Percentiles rank a stretch among this genome's conserved stretches.
These are phyloP conservation scores for Leptoxyphium fumago DNA, from an alignment of 2,329 filamentous ascomycete species.

Conservation along the genomic window DNA sequence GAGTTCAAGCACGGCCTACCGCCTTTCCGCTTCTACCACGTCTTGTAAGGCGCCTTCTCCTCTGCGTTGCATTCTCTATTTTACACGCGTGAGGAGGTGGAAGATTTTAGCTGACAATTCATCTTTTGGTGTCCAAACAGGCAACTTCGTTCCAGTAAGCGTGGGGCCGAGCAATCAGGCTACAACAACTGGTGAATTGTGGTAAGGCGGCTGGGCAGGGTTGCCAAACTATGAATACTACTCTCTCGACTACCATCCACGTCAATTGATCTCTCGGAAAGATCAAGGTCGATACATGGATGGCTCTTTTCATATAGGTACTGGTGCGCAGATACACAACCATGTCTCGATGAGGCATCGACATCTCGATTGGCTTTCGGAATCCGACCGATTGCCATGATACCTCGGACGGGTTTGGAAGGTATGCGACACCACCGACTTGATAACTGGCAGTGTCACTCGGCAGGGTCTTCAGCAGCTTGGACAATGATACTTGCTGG, in stretches of 20 bases:
- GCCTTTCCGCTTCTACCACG: conserved; percentile 14
- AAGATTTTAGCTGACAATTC: conserved; percentile 29
- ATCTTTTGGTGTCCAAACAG: conserved; percentile 23
- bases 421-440: background rate
- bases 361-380: conserved; percentile 12
- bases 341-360: conserved; percentile 10
- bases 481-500: conserved; percentile 9
- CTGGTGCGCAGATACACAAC: conserved; percentile 15
- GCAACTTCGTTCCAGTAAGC: conserved; percentile 38
- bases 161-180: conserved; percentile 33
- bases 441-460: conserved; percentile 23
- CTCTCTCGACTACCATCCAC: conserved; percentile 8
- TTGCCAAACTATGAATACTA: conserved; percentile 25
- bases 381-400: background rate
- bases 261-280: background rate
- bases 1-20: conserved; percentile 59
- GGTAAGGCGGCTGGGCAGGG: conserved; percentile 19
- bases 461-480: conserved; percentile 21
- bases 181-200: conserved; percentile 34
- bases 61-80: conserved; percentile 65
- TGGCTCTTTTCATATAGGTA: conserved; percentile 16
- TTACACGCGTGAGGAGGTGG: conserved; percentile 48
- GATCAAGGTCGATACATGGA: background rate
- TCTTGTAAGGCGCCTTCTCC: conserved; percentile 76
- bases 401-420: background rate